Evolutionary conservation across 768 basidiomycete species (phyloP).

Genomic region (Pisolithus tinctorius): DNA sequence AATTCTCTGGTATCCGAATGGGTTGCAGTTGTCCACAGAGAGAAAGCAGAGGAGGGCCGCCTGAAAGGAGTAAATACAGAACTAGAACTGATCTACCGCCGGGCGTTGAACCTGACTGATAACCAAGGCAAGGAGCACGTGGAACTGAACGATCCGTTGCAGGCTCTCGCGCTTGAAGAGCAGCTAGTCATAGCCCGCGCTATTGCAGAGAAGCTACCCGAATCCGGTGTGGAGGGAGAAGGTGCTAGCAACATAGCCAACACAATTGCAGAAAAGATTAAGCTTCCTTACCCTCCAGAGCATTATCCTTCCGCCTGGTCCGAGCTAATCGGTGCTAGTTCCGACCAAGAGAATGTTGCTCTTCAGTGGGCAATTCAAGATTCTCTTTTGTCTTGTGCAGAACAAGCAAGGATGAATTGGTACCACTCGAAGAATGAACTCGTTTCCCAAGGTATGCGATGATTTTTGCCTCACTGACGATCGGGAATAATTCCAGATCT

Average conservation of each 20-base stretch:
- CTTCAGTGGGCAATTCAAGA: conserved; percentile 27
- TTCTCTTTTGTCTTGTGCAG: conserved; percentile 15
- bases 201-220: conserved; percentile 39
- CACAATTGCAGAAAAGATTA: conserved; percentile 3
- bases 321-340: conserved; percentile 3
- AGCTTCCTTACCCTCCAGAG: conserved; percentile 3
- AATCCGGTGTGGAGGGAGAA: conserved; percentile 7
- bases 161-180: conserved; percentile 25
- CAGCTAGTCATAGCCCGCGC: conserved; percentile 39
- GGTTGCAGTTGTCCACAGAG: conserved; percentile 18
- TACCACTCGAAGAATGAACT: background rate
- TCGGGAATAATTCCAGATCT: background rate
- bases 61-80: conserved; percentile 28
- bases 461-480: background rate
- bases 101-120: conserved; percentile 2
- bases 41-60: conserved; percentile 9
- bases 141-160: conserved; percentile 9
- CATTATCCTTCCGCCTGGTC: conserved; percentile 5
- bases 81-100: conserved; percentile 38
- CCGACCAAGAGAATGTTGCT: conserved; percentile 10
- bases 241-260: conserved; percentile 5
- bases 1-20: conserved; percentile 27
- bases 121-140: background rate
- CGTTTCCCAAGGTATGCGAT: conserved; percentile 7
- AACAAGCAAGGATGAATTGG: background rate